A percentile compares a stretch with the other conserved stretches of the same genome.
Conservation (phyloP, 345 rosid species). For the Bruguiera sexangula region DNA sequence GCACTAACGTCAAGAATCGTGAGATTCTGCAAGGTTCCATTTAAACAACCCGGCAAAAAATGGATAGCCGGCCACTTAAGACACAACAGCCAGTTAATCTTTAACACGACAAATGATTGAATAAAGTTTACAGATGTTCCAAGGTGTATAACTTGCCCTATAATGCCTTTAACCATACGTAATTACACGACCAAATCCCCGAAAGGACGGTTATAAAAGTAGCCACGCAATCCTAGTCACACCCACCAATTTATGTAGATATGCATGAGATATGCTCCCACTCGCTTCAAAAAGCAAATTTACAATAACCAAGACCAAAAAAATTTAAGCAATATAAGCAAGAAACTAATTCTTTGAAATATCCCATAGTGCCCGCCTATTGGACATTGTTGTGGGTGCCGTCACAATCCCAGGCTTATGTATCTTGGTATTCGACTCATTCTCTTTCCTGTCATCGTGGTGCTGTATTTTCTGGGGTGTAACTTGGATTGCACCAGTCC, state of each 20-base stretch:
- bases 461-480: slow-evolving; percentile 13
- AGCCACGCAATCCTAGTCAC: too few relatives aligned
- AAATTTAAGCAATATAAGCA: neutral
- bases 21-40: too few relatives aligned
- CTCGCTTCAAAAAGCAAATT: neutral
- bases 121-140: too few relatives aligned
- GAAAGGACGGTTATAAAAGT: too few relatives aligned
- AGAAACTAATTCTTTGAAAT: slow-evolving; percentile 17
- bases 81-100: too few relatives aligned
- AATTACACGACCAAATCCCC: too few relatives aligned
- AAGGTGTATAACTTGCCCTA: neutral
- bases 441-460: slow-evolving; percentile 30
- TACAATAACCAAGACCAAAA: neutral
- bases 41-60: too few relatives aligned
- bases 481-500: slow-evolving; percentile 7
- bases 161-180: neutral
- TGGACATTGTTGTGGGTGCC: slow-evolving; percentile 17
- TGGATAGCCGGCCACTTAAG: too few relatives aligned
- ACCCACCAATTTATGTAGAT: too few relatives aligned
- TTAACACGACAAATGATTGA: too few relatives aligned
- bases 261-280: slow-evolving; percentile 17
- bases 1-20: too few relatives aligned
- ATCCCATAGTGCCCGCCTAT: slow-evolving; percentile 31
- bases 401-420: slow-evolving; percentile 12
- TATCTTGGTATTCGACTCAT: slow-evolving; percentile 17